Percentiles rank a stretch among this genome's conserved stretches.
Evolutionary conservation across 169 alveolate genomes (phyloP).

Genomic region (Plasmodium chabaudi): DNA sequence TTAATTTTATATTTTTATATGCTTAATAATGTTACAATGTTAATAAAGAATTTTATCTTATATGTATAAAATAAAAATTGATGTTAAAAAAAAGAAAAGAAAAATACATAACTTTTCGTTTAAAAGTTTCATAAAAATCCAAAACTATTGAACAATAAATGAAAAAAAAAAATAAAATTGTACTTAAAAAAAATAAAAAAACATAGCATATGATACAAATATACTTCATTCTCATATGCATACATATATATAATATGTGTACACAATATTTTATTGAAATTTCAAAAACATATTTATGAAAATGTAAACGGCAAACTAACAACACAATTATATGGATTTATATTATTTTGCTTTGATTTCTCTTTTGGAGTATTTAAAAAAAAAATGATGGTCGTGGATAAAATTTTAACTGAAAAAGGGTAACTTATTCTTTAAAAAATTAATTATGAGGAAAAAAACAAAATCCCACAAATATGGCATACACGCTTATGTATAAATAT

Average conservation of each 20-base stretch:
- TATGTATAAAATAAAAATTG: constrained; percentile 10
- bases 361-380: constrained; percentile 10
- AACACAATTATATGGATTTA: not conserved
- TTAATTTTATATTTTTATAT: not conserved
- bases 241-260: not conserved
- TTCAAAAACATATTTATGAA: constrained; percentile 6
- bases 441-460: constrained; percentile 5
- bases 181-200: not conserved
- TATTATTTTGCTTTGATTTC: not conserved
- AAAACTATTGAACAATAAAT: constrained; percentile 15
- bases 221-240: not conserved
- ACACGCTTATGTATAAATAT: constrained; percentile 2
- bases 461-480: not conserved
- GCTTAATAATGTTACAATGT: not conserved
- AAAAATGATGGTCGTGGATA: constrained; percentile 1
- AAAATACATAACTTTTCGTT: not conserved
- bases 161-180: not conserved
- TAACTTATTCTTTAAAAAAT: constrained; percentile 1
- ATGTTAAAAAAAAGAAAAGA: constrained; percentile 12
- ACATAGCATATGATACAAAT: not conserved
- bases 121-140: not conserved
- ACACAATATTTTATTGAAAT: not conserved
- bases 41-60: constrained; percentile 7
- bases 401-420: not conserved
- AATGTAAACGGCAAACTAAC: not conserved